phyloP scores from a whole-genome alignment of 106 monocot species.

The Dactylorhiza incarnata region DNA sequence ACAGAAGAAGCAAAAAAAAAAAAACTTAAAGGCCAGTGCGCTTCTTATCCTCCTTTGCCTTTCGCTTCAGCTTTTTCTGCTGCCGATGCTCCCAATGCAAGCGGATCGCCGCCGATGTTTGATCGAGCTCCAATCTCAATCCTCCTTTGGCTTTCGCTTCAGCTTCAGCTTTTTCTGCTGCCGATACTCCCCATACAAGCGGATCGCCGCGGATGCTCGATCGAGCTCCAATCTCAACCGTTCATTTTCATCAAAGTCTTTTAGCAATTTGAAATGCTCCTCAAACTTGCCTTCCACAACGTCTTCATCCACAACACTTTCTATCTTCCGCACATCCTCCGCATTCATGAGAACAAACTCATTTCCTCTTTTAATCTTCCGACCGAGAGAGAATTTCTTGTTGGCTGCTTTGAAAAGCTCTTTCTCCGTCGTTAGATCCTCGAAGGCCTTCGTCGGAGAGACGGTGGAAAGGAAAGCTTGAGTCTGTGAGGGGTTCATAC shows the following conservation, averaged over 20 bases:
- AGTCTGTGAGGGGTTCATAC: constrained; percentile 42
- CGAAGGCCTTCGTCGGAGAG: constrained; percentile 69
- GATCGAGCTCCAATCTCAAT: constrained; percentile 50
- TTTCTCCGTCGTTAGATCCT: constrained; percentile 43
- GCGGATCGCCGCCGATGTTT: constrained; percentile 28
- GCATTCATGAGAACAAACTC: constrained; percentile 14
- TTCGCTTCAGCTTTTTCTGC: constrained; percentile 25
- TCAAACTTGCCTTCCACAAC: constrained; percentile 43
- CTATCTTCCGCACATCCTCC: constrained; percentile 10
- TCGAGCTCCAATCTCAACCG: constrained; percentile 52
- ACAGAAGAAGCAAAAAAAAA: neutral
- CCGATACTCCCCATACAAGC: constrained; percentile 55
- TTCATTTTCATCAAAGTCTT: constrained; percentile 58
- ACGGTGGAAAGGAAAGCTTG: constrained; percentile 35
- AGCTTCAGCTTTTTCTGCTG: constrained; percentile 33
- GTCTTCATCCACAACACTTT: constrained; percentile 32
- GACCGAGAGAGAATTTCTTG: constrained; percentile 18
- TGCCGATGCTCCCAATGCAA: constrained; percentile 56
- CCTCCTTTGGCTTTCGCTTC: constrained; percentile 19
- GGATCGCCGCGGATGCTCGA: constrained; percentile 28
- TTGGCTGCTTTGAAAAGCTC: constrained; percentile 25
- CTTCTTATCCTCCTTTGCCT: neutral
- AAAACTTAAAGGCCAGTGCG: constrained; percentile 9
- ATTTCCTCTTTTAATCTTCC: constrained; percentile 36
- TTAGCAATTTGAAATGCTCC: constrained; percentile 55